Percentiles rank a stretch among this genome's conserved stretches.
Conservation (phyloP, 768 basidiomycete species). For the Lentinula aciculospora region DNA sequence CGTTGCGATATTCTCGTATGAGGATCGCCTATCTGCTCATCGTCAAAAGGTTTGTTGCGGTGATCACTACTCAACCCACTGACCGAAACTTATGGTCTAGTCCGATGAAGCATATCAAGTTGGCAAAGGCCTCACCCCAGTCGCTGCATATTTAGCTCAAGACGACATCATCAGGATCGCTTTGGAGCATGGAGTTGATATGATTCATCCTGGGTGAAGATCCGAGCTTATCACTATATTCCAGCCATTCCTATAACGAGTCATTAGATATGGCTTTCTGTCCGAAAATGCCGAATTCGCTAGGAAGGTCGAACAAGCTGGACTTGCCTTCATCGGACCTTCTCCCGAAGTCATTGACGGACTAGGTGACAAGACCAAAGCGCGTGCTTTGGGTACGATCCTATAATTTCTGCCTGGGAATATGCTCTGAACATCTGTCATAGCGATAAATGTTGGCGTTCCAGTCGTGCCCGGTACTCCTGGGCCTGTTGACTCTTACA, state of each 20-base stretch:
- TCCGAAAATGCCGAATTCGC: constrained; percentile 97
- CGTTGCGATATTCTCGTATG: constrained; percentile 96
- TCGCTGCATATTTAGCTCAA: constrained; percentile 94
- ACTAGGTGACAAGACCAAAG: constrained; percentile 98
- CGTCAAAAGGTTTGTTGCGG: constrained; percentile 75
- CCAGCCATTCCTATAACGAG: background rate
- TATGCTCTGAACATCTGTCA: constrained; percentile 8
- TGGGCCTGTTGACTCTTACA: constrained; percentile 81
- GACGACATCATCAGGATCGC: constrained; percentile 96
- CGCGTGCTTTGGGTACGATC: constrained; percentile 71
- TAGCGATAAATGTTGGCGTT: constrained; percentile 86
- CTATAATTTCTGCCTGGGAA: constrained; percentile 5
- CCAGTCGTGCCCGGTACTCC: constrained; percentile 99
- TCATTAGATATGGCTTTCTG: constrained; percentile 86
- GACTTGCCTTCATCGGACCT: constrained; percentile 95
- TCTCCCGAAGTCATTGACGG: constrained; percentile 95
- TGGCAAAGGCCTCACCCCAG: constrained; percentile 92
- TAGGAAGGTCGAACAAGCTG: constrained; percentile 96
- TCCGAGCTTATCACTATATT: background rate
- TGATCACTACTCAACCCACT: constrained; percentile 24
- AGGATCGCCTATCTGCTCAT: constrained; percentile 95
- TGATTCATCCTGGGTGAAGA: constrained; percentile 95
- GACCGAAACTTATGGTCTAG: constrained; percentile 40
- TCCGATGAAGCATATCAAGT: constrained; percentile 99
- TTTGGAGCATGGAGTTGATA: constrained; percentile 97